Evolutionary conservation across 106 monocot genomes (phyloP).

Genomic region (Dendrobium chrysotoxum): DNA sequence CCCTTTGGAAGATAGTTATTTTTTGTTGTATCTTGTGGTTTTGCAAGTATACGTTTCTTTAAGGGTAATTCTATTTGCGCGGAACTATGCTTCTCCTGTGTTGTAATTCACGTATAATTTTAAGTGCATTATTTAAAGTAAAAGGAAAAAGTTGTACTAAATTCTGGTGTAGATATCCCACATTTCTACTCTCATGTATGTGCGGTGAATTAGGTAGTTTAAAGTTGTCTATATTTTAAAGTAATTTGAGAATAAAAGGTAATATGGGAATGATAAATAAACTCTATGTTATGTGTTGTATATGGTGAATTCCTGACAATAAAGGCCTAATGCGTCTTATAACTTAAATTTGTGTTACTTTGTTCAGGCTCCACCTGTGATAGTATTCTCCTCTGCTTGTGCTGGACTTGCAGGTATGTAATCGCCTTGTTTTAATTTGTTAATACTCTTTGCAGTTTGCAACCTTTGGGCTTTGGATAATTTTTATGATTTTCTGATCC

Average conservation of each 20-base stretch:
- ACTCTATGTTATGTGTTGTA: background rate
- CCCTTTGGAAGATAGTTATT: background rate
- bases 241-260: background rate
- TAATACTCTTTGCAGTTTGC: background rate
- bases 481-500: background rate
- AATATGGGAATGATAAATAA: background rate
- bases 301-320: background rate
- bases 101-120: background rate
- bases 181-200: background rate
- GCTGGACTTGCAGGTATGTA: conserved; percentile 22
- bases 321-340: background rate
- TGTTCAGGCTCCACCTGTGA: conserved; percentile 24
- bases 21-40: background rate
- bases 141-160: no score
- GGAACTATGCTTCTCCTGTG: background rate
- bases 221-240: background rate
- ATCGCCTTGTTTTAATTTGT: background rate
- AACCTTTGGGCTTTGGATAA: background rate
- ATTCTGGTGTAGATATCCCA: background rate
- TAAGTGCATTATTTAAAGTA: background rate
- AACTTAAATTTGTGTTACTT: background rate
- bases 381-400: conserved; percentile 25
- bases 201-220: background rate
- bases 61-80: background rate
- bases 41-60: background rate